These are phyloP conservation scores for Coprinopsis marcescibilis DNA, from an alignment of 768 basidiomycete genomes.

Conservation along the genomic window DNA sequence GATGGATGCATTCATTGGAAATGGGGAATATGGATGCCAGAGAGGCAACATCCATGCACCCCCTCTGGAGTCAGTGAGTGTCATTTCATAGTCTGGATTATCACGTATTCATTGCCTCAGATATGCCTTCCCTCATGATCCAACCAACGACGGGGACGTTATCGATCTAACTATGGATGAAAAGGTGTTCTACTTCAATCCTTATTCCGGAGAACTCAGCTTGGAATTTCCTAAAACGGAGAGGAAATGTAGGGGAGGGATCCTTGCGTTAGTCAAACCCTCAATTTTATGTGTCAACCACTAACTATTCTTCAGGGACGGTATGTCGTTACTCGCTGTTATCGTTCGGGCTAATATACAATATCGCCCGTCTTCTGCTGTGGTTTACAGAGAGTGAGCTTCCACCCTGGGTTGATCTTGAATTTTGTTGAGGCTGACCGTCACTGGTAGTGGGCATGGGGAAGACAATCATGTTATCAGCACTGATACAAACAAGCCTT, in stretches of 20 bases:
- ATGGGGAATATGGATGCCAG: conserved; percentile 65
- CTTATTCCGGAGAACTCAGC: conserved; percentile 86
- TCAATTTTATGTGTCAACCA: neutral
- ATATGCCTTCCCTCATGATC: conserved; percentile 67
- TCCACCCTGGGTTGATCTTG: no score
- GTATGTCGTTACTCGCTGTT: conserved; percentile 24
- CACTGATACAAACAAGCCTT: conserved; percentile 78
- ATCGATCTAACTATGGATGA: conserved; percentile 84
- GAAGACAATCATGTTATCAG: conserved; percentile 90
- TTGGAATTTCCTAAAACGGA: conserved; percentile 80
- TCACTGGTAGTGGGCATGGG: conserved; percentile 85
- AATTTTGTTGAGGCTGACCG: conserved; percentile 6
- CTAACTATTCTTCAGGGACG: conserved; percentile 27
- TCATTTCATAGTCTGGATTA: neutral
- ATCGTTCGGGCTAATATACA: no score
- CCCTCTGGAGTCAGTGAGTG: conserved; percentile 87
- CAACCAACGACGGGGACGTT: conserved; percentile 39
- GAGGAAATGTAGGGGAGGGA: conserved; percentile 75
- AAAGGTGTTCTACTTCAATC: conserved; percentile 79
- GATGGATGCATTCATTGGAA: conserved; percentile 93
- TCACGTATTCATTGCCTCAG: conserved; percentile 31
- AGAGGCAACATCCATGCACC: conserved; percentile 75
- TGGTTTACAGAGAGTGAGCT: no score
- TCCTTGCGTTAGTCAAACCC: conserved; percentile 64
- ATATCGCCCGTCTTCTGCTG: no score